Evolutionary conservation across 2,329 filamentous ascomycete genomes (phyloP), one percentile per base, ranked within the genome.

Genomic region (Fusarium buxicola): DNA sequence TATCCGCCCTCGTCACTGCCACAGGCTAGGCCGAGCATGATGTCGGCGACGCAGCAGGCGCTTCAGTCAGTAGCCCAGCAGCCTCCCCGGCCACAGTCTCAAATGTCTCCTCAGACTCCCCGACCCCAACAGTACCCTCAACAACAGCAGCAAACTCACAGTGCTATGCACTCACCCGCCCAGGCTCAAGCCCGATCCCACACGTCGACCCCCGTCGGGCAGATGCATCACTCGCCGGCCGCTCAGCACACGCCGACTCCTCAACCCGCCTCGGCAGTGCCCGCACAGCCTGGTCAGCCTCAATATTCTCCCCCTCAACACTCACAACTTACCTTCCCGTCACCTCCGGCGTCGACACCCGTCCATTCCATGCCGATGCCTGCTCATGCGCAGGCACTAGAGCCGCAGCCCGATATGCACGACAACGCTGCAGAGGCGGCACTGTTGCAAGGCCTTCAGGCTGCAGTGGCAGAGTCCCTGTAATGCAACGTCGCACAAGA

Each of bases 341-440:
- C 48, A 13, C 52, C 52, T 52, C 53, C 45, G 9, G 39, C 56
- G 24, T 39, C 58, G 12, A 71, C 66, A 15, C 62, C 68, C 5
- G 49, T 64, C 15, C 69, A 69, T 18, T 56, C 68, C 28, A 62
- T 67, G 43, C 62, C 65, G 8, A 63, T 73, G 51, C 58, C 68
- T 32, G 44, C 61, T n/a, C 69, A 70, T 11, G 50, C 49, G 13
- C 57, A 57, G 16, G 56, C 59, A 18, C 60, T 69, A 15, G 60
- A 69, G 25, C 63, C 63, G 11, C 51, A 69, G 7, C 47, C 55
- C 45, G 66, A 72, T 21, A 44, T 68, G 52, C 67, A 76, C 48
- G 74, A 76, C 50, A 74, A 76, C 32, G 74, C 70, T 18, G 73
- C 73, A 12, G 75, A 77, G 49, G 74, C 70, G 16, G 74, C 74